Evolutionary conservation across 352 stramenopile genomes (phyloP), one percentile per base, ranked within the genome.

Genomic region (Globisporangium polare): DNA sequence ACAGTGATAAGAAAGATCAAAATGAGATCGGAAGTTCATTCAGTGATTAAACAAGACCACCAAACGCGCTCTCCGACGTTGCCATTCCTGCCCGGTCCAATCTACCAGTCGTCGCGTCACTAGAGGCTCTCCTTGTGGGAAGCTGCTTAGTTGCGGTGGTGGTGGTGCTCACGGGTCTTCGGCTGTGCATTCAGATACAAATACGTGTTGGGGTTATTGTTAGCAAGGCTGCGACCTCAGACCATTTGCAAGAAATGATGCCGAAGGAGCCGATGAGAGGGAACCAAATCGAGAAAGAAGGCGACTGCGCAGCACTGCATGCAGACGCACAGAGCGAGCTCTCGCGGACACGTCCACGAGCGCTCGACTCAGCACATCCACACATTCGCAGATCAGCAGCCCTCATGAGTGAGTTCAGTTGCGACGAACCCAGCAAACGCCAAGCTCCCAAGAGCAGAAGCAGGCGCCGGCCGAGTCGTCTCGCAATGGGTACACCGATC

Each of bases 71-170:
- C 37, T 60, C 67, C 49, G 35, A 63, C 35, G 17, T 43, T 42
- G 46, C 63, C 63, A 63, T 57, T 70, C 66, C 50, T 65, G 46
- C 60, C 46, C 22, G 20, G 33, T 60, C 52, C 63, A 58, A 69
- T 37, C 57, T 59, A 39, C 24, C 60, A 65, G 59, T 53, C 27
- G 12, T 62, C 39, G n/a, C 27, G 18, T 37, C 50, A 43, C n/a
- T 31, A 65, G 46, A 68, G 55, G 31, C 22, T 45, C 59, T 49
- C 37, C n/a, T 62, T 33, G 29, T 42, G 66, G 62, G 43, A 52
- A 57, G 20, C 53, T 49, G 59, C 65, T 79, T 88, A 92, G 83
- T 88, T 89, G 71, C 83, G 83, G 71, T 92, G 83, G 83, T 92
- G 78, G 75, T 85, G 72, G 72, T 83, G 65, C 59, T 90, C 83